Evolutionary conservation across 2,329 filamentous ascomycete species (phyloP).

Genomic region (Truncatella angustata): DNA sequence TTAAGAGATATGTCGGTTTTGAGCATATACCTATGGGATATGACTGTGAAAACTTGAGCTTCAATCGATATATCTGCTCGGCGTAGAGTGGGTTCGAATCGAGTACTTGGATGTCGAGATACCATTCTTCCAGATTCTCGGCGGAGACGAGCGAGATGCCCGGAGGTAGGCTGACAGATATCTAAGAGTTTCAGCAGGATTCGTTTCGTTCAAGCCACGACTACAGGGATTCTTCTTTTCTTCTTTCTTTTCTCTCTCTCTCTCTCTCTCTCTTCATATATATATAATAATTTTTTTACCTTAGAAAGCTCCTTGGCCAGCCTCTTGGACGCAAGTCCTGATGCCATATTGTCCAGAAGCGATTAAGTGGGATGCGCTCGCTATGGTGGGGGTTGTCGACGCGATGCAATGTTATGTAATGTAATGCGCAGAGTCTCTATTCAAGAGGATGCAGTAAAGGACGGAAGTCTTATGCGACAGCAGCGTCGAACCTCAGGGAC

Average conservation of each 20-base stretch:
- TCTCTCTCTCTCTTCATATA: no score
- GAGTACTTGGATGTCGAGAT: constrained; percentile 86
- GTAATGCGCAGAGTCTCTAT: no score
- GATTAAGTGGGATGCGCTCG: not conserved
- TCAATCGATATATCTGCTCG: constrained; percentile 76
- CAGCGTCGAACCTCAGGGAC: no score
- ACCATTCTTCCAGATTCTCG: constrained; percentile 85
- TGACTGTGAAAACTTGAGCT: constrained; percentile 77
- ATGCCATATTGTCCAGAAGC: constrained; percentile 15
- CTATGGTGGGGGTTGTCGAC: not conserved
- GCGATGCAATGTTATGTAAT: no score
- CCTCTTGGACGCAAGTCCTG: constrained; percentile 53
- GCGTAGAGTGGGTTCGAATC: constrained; percentile 88
- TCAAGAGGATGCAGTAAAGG: no score
- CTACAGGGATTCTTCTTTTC: no score
- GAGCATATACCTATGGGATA: constrained; percentile 98
- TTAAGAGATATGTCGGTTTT: no score
- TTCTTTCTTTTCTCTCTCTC: no score
- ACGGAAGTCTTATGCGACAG: no score
- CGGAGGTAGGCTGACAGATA: constrained; percentile 56
- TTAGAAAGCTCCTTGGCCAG: constrained; percentile 59
- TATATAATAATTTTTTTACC: no score
- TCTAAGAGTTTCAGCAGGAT: no score
- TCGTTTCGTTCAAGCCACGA: no score
- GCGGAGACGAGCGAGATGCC: constrained; percentile 78